A percentile compares a stretch with the other conserved stretches of the same genome.
phyloP scores from a whole-genome alignment of 2,329 filamentous ascomycete species.

The Phyllosticta citrichinensis region DNA sequence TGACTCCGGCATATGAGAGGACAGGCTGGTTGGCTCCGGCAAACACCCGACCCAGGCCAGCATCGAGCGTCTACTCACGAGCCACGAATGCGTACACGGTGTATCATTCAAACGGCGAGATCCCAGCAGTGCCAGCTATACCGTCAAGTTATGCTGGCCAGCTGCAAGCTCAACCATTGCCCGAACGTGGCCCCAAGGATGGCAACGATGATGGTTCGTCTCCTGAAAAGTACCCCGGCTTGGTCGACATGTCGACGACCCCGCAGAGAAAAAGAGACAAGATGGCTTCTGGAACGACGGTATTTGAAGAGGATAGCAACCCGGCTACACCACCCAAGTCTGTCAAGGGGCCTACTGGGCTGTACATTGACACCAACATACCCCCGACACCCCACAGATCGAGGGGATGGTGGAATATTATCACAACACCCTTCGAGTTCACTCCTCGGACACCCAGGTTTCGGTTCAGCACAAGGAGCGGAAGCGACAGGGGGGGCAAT shows the following conservation, averaged over 20 bases:
- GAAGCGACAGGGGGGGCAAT: slow-evolving; percentile 11
- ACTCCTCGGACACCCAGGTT: slow-evolving; percentile 23
- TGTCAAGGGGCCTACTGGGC: slow-evolving; percentile 16
- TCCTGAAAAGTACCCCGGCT: not conserved
- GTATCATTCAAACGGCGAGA: slow-evolving; percentile 19
- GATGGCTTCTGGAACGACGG: slow-evolving; percentile 48
- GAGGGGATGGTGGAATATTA: slow-evolving; percentile 68
- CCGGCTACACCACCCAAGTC: slow-evolving; percentile 13
- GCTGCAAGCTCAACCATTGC: not conserved
- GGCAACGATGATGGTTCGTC: not conserved
- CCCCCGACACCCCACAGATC: slow-evolving; percentile 48
- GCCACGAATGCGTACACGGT: slow-evolving; percentile 30
- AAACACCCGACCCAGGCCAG: slow-evolving; percentile 41
- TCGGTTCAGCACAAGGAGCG: slow-evolving; percentile 23
- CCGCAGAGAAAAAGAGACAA: not conserved
- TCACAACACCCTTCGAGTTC: slow-evolving; percentile 56
- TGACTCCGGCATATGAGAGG: slow-evolving; percentile 42
- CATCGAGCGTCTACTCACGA: slow-evolving; percentile 55
- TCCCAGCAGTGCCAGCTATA: slow-evolving; percentile 41
- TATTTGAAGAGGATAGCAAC: slow-evolving; percentile 59
- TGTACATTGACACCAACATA: slow-evolving; percentile 26
- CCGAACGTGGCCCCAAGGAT: not conserved
- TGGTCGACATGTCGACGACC: not conserved
- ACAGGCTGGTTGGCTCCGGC: slow-evolving; percentile 45
- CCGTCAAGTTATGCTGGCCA: not conserved